Evolutionary conservation across 1,284 basidiomycete species (phyloP).

Genomic region (Ustilago shanxiensis): DNA sequence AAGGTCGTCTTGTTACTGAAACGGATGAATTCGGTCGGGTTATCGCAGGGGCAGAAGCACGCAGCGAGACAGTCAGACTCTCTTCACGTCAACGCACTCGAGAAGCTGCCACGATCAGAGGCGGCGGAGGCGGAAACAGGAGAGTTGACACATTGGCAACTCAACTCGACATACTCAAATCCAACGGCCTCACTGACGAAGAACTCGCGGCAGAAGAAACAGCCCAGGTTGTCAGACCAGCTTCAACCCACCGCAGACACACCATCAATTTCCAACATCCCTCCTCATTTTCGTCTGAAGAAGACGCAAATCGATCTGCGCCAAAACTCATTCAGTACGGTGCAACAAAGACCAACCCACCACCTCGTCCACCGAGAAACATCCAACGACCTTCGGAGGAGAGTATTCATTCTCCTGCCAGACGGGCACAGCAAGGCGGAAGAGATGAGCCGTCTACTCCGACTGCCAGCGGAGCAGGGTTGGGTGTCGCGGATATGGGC

Average conservation of each 20-base stretch:
- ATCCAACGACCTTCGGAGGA: conserved; percentile 36
- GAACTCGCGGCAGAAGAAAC: not conserved
- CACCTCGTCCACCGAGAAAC: conserved; percentile 38
- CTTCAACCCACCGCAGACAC: conserved; percentile 11
- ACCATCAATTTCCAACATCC: conserved; percentile 14
- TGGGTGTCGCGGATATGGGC: conserved; percentile 7
- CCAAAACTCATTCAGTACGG: conserved; percentile 38
- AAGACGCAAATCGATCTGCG: conserved; percentile 7
- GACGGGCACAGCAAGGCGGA: not conserved
- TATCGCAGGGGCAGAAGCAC: not conserved
- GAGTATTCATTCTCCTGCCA: conserved; percentile 11
- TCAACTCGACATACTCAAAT: conserved; percentile 28
- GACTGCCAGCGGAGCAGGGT: not conserved
- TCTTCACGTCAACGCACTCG: conserved; percentile 11
- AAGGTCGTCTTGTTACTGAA: not conserved
- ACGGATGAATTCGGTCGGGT: conserved; percentile 19
- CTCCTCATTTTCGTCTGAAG: not conserved
- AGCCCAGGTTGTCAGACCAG: not conserved
- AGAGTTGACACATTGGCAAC: conserved; percentile 31
- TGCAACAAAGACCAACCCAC: conserved; percentile 25
- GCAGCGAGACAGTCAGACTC: conserved; percentile 18
- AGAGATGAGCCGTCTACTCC: conserved; percentile 23
- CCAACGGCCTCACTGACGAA: conserved; percentile 1
- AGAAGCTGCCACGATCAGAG: conserved; percentile 8
- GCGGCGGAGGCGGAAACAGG: conserved; percentile 20